These are phyloP conservation scores for Angophora floribunda DNA, from an alignment of 345 rosid species.

Conservation along the genomic window DNA sequence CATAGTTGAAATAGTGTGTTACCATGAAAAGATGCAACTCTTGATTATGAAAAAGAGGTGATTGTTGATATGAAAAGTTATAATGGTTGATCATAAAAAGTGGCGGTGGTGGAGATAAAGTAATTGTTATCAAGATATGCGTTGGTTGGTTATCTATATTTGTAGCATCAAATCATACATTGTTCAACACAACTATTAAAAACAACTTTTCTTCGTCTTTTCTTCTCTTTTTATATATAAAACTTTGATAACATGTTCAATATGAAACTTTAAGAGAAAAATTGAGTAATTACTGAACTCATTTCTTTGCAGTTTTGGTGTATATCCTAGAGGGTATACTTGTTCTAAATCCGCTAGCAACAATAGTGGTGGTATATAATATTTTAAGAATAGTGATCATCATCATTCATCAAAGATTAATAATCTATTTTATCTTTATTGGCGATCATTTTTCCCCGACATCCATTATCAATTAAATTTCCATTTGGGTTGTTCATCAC, in stretches of 20 bases:
- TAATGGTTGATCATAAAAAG: neutral
- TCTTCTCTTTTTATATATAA: neutral
- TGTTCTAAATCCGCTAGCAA: neutral
- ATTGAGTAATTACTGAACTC: neutral
- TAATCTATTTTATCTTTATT: neutral
- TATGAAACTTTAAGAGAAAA: neutral
- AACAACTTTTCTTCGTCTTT: neutral
- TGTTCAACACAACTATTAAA: neutral
- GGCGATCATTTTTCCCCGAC: neutral
- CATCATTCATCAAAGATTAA: neutral
- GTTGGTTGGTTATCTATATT: neutral
- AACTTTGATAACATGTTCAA: neutral
- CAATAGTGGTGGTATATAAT: neutral
- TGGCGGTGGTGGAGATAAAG: neutral
- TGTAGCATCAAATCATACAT: neutral
- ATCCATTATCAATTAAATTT: neutral
- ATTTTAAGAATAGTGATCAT: neutral
- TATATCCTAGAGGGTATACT: neutral
- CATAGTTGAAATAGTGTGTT: neutral
- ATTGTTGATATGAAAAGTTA: neutral
- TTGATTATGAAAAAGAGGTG: neutral
- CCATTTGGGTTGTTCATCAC: neutral
- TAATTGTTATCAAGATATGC: neutral
- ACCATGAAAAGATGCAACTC: neutral
- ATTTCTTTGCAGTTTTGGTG: neutral